Conservation (phyloP, 148 eudicot species). For the Rhododendron williamsianum region DNA sequence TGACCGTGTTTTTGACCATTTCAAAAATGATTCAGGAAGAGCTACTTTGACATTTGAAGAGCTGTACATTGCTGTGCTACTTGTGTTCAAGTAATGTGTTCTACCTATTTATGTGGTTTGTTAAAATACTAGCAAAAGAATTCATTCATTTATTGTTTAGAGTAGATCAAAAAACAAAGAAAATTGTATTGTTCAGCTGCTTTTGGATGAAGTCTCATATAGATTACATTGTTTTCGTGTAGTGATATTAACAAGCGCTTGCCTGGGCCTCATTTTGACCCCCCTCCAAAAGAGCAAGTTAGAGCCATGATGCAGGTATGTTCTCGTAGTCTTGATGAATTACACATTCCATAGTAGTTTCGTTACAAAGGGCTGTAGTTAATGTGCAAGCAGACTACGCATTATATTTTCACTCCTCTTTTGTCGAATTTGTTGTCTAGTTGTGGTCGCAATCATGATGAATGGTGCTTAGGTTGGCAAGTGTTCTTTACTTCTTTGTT, state of each 20-base stretch:
- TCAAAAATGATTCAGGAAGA: conserved; percentile 46
- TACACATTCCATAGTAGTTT: not conserved
- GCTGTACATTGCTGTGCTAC: conserved; percentile 74
- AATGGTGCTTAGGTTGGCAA: not conserved
- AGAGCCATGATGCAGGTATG: conserved; percentile 62
- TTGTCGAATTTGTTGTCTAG: not conserved
- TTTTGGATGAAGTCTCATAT: not conserved
- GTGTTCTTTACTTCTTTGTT: not conserved
- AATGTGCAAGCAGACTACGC: not conserved
- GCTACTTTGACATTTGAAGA: conserved; percentile 69
- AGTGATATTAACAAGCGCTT: conserved; percentile 84
- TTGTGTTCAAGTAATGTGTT: conserved; percentile 69
- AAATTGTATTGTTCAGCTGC: not conserved
- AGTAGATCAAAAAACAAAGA: no score
- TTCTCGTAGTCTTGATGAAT: not conserved
- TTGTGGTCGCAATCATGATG: not conserved
- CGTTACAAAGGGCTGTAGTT: not conserved
- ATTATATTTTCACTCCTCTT: not conserved
- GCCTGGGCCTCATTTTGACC: conserved; percentile 94
- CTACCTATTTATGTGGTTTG: conserved; percentile 1
- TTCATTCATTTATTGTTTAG: not conserved
- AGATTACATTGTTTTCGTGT: conserved; percentile 12
- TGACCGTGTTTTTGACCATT: conserved; percentile 61
- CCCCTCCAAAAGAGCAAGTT: conserved; percentile 68
- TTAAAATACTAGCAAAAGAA: not conserved